phyloP scores from a whole-genome alignment of 2,329 filamentous ascomycete species.

The Podosphaera xanthii region DNA sequence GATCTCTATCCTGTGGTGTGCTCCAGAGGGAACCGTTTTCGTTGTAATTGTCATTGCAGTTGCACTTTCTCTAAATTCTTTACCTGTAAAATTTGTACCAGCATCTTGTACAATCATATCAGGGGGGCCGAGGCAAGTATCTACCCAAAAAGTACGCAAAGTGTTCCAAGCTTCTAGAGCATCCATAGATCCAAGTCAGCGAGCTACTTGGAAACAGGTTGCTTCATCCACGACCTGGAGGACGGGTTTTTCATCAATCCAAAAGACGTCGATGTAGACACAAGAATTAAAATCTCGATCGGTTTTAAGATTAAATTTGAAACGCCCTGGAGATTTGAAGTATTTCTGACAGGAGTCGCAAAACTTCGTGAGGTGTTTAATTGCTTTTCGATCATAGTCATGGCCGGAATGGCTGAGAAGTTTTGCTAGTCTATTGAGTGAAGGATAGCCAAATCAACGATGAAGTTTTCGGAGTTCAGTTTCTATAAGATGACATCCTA shows the following conservation, averaged over 20 bases:
- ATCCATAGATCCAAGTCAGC: background rate
- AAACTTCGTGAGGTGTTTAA: background rate
- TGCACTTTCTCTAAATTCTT: background rate
- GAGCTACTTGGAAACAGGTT: background rate
- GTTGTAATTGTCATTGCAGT: background rate
- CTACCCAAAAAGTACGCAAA: background rate
- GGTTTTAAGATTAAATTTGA: background rate
- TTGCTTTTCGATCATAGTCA: background rate
- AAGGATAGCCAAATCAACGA: background rate
- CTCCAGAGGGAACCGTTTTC: background rate
- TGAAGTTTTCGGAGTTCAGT: background rate
- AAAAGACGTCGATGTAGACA: constrained; percentile 2
- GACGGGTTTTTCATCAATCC: constrained; percentile 1
- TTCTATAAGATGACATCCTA: background rate
- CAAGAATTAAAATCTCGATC: constrained; percentile 1
- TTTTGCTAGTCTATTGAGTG: background rate
- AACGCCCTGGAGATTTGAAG: background rate
- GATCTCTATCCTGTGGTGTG: too few species aligned
- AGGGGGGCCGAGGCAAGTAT: background rate
- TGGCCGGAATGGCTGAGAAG: background rate
- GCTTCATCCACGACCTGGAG: constrained; percentile 1
- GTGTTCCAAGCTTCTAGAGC: background rate
- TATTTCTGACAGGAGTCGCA: background rate
- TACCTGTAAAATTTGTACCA: constrained; percentile 2
- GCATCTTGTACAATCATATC: background rate